Base-by-base conservation (phyloP, 768 basidiomycete genomes). In the Calocera cornea region DNA sequence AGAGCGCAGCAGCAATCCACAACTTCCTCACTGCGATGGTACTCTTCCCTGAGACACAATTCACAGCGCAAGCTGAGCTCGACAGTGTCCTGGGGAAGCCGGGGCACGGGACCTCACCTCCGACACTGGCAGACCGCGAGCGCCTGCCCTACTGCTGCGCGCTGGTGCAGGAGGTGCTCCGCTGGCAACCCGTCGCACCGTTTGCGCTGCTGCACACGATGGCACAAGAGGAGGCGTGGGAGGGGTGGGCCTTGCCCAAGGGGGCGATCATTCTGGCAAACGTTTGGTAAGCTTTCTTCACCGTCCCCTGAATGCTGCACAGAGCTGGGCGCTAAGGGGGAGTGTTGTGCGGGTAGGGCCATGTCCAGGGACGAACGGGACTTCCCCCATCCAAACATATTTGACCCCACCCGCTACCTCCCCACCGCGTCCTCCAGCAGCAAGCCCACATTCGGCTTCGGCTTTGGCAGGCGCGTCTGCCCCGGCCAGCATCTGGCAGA, bases 1-100 rank as follows among this genome's bases (percentile, higher is more conserved):
- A 47, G 44, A 8, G 8, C 7, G 22, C 22, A 24, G 64, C 70
- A 31, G 71, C 70, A 17, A 29, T 71, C 49, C 65, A 66, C 11
- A 66, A 66, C 34, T 74, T 74, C 66, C 49, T 74, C 41, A 68
- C 72, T 11, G 70, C 70, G 11, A 74, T 74, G 72, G 69, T 69
- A 7, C 41, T 70, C 17, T 69, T 68, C 22, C 73, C 71, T 5
- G 73, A 72, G n/a, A 67, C 69, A 1, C 72, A 73, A 67, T 64
- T 63, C 60, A 68, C 65, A 5, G 73, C 73, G 31, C 73, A 74
- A 64, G 70, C 44, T 16, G 73, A 74, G 67, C 66, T 73, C 29
- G 73, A 74, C 63, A 31, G 27, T 12, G 70, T 72, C 40, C 12
- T 72, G 19, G 72, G 72, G 8, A n/a, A n/a, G n/a, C n/a, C n/a